Evolutionary conservation across 1,139 yeast species (phyloP).

Genomic region (Kodamaea anthophila): DNA sequence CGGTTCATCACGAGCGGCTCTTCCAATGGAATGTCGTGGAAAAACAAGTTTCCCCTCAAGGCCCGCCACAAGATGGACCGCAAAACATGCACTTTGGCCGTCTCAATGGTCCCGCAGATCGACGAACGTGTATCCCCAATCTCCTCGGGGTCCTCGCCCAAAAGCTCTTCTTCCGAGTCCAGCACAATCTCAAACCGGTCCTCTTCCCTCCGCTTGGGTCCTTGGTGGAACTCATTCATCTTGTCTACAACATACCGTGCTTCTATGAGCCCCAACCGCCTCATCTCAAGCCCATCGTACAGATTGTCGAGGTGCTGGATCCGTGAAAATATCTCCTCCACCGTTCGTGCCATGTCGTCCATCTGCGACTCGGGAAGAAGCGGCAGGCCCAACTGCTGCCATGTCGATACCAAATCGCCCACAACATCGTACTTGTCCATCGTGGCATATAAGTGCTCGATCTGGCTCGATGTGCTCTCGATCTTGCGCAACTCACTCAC

Average conservation of each 20-base stretch:
- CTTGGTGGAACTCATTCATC: slow-evolving; percentile 14
- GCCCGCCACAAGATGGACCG: slow-evolving; percentile 53
- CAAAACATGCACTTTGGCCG: slow-evolving; percentile 39
- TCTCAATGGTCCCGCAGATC: slow-evolving; percentile 44
- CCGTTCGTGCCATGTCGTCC: slow-evolving; percentile 13
- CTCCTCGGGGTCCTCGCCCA: slow-evolving; percentile 24
- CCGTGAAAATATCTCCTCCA: slow-evolving; percentile 13
- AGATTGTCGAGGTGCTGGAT: slow-evolving; percentile 20
- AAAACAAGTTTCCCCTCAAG: slow-evolving; percentile 47
- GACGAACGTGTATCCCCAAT: slow-evolving; percentile 26
- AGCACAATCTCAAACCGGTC: slow-evolving; percentile 7
- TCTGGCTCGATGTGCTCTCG: slow-evolving; percentile 27
- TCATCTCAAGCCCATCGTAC: slow-evolving; percentile 13
- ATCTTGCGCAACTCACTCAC: slow-evolving; percentile 69
- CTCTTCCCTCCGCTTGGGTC: slow-evolving; percentile 5
- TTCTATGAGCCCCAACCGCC: slow-evolving; percentile 13
- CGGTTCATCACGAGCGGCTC: slow-evolving; percentile 24
- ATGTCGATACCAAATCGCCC: slow-evolving; percentile 11
- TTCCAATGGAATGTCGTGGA: slow-evolving; percentile 42
- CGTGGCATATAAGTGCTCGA: slow-evolving; percentile 18
- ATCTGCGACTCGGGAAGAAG: slow-evolving; percentile 15
- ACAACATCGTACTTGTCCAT: slow-evolving; percentile 15
- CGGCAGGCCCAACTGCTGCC: slow-evolving; percentile 10
- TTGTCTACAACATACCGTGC: slow-evolving; percentile 17
- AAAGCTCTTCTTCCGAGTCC: slow-evolving; percentile 26